phyloP scores from a whole-genome alignment of 1,139 yeast genomes.

The Candida frijolesensis region DNA sequence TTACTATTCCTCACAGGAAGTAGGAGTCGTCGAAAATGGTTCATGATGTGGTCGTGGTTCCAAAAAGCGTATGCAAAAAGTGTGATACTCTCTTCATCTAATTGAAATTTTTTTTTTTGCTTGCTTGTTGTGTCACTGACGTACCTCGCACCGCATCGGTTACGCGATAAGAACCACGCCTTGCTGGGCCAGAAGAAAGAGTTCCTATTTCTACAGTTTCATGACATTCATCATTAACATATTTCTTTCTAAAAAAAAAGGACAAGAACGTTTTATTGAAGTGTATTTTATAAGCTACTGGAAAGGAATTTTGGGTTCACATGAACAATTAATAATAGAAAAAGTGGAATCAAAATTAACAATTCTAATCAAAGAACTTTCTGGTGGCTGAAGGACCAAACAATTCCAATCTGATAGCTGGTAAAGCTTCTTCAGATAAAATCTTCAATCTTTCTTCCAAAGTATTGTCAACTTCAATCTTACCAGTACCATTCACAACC shows the following conservation, averaged over 20 bases:
- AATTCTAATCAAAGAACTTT: slow-evolving; percentile 78
- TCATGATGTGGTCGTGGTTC: not conserved
- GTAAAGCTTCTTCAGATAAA: slow-evolving; percentile 82
- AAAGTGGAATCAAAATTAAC: not conserved
- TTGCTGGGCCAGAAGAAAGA: too few relatives aligned
- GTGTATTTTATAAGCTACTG: not conserved
- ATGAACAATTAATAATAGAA: not conserved
- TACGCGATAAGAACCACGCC: not conserved
- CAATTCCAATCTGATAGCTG: slow-evolving; percentile 87
- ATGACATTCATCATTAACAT: not conserved
- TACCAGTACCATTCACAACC: slow-evolving; percentile 69
- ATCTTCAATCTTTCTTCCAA: slow-evolving; percentile 89
- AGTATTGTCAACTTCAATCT: slow-evolving; percentile 89
- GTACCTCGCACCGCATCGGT: not conserved
- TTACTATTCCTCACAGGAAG: not conserved
- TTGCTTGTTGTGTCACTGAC: too few relatives aligned
- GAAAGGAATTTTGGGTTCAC: not conserved
- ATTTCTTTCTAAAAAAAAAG: not conserved
- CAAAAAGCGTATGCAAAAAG: not conserved
- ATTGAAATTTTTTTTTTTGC: not conserved
- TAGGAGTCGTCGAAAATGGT: slow-evolving; percentile 1
- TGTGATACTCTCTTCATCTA: not conserved
- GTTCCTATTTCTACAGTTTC: too few relatives aligned
- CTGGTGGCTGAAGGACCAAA: slow-evolving; percentile 88
- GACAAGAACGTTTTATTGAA: slow-evolving; percentile 1